Evolutionary conservation across 2,329 filamentous ascomycete genomes (phyloP), one percentile per base, ranked within the genome.

Genomic region (Penicillium freii): DNA sequence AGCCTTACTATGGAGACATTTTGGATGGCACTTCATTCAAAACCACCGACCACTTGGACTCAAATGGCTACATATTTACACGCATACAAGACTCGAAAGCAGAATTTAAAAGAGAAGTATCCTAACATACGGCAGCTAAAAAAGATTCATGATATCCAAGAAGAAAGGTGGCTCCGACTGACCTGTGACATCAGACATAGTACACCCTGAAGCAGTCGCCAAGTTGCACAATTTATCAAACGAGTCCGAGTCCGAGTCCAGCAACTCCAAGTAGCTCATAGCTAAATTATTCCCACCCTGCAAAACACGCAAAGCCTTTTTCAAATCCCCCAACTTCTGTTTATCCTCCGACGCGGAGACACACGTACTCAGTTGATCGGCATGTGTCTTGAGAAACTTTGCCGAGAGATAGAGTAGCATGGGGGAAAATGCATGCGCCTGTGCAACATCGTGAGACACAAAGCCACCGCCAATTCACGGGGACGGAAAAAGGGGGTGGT

Each of bases 361-460:
- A 47, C 49, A 46, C 9, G 34, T 48, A 21, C 27, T 31, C 25
- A 34, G 36, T 42, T 42, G 51, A 33, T 57, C 48, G n/a, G 29
- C 34, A 47, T 57, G 54, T 47, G 54, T 17, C 9, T 47, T 52
- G 27, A 57, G 29, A 36, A 57, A 57, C 13, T 57, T 57, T 42
- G 54, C 54, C 11, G 54, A 53, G 42, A 57, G 49, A 57, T 46
- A 57, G 5, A 57, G 42, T 21, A 57, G 23, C 49, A 57, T 57
- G 21, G 54, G 54, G 10, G 54, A 53, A 7, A 57, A 57, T 8
- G 54, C 25, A 42, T 57, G 54, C 33, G 54, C 54, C 54, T 57
- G 27, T 40, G 17, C 1, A 21, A 17, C 29, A 7, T n/a, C 19
- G n/a, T 57, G n/a, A 57, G 48, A 53, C 36, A 42, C 17, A 17